Evolutionary conservation across 2,329 filamentous ascomycete genomes (phyloP).

Genomic region (Pestalotiopsis fici): DNA sequence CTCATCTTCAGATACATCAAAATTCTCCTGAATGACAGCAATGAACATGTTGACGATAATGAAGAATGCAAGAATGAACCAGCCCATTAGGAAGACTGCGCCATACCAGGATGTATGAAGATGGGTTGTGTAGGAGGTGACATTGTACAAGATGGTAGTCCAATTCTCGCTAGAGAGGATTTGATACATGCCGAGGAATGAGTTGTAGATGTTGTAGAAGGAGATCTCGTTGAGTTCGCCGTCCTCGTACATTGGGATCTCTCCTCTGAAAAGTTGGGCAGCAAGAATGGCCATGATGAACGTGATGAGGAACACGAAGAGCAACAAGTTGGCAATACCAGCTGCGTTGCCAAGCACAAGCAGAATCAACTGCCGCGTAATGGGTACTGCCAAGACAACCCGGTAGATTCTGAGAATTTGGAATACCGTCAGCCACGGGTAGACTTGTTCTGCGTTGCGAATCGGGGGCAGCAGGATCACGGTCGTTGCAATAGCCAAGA

Average conservation of each 20-base stretch:
- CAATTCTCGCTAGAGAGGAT: conserved; percentile 95
- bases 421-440: conserved; percentile 89
- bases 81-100: conserved; percentile 85
- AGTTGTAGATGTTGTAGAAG: conserved; percentile 91
- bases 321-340: conserved; percentile 90
- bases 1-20: conserved; percentile 97
- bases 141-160: conserved; percentile 83
- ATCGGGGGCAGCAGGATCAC: conserved; percentile 86
- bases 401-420: conserved; percentile 92
- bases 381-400: conserved; percentile 83
- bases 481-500: conserved; percentile 77
- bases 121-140: conserved; percentile 67
- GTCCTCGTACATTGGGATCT: conserved; percentile 67
- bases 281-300: conserved; percentile 94
- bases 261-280: conserved; percentile 86
- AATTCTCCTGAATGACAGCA: conserved; percentile 99
- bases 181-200: conserved; percentile 97
- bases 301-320: conserved; percentile 95
- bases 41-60: conserved; percentile 99
- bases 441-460: conserved; percentile 67
- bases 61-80: conserved; percentile 95
- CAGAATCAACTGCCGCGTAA: conserved; percentile 84
- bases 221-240: conserved; percentile 68
- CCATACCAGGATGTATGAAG: conserved; percentile 88
- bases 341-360: conserved; percentile 88